Evolutionary conservation across 2,329 filamentous ascomycete genomes (phyloP).

Genomic region (Talaromyces sp.): DNA sequence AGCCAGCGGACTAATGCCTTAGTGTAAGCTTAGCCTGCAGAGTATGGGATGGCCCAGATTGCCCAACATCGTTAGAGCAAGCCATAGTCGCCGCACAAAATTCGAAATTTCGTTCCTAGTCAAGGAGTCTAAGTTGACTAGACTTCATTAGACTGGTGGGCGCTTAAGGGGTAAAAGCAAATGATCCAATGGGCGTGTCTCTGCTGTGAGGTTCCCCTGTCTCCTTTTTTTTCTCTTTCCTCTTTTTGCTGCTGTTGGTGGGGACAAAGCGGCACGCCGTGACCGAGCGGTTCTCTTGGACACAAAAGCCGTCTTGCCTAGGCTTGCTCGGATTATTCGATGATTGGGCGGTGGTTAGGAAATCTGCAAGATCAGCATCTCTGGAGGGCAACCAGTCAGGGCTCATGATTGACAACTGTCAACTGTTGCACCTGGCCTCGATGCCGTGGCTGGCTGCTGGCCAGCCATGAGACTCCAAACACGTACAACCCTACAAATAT

Average conservation of each 20-base stretch:
- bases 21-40: neutral
- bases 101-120: constrained; percentile 2
- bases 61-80: constrained; percentile 1
- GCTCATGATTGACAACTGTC: no score
- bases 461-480: no score
- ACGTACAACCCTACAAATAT: neutral
- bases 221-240: neutral
- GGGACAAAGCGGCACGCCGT: constrained; percentile 1
- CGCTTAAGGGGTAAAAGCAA: constrained; percentile 3
- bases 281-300: neutral
- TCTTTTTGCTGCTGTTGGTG: neutral
- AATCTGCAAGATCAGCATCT: neutral
- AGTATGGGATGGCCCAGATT: neutral
- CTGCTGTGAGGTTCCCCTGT: neutral
- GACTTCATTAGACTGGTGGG: neutral
- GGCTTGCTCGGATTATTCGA: neutral
- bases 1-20: neutral
- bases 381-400: neutral
- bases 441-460: constrained; percentile 1
- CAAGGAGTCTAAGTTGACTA: constrained; percentile 2
- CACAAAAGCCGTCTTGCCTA: no score
- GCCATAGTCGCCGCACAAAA: constrained; percentile 1
- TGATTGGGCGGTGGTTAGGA: neutral
- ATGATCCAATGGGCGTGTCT: neutral
- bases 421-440: neutral